Evolutionary conservation across 805 yeast species (phyloP).

Genomic region (Candida tibetensis): DNA sequence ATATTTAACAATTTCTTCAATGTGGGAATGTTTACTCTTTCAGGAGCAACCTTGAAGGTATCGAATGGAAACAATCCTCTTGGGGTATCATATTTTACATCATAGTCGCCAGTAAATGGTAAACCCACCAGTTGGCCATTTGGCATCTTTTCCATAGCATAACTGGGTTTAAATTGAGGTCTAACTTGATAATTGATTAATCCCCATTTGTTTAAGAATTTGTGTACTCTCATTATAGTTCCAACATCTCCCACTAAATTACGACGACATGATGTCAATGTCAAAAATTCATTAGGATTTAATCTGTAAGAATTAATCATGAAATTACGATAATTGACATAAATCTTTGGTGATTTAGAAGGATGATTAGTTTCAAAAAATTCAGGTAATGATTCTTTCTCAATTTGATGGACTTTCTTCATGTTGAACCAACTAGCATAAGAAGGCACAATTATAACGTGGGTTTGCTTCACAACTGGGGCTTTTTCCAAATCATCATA

Average conservation of each 20-base stretch:
- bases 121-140: slow-evolving; percentile 48
- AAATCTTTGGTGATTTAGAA: slow-evolving; percentile 77
- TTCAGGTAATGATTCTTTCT: slow-evolving; percentile 81
- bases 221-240: slow-evolving; percentile 77
- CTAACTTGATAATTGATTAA: slow-evolving; percentile 89
- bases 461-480: slow-evolving; percentile 55
- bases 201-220: slow-evolving; percentile 89
- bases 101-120: slow-evolving; percentile 73
- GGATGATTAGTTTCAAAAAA: slow-evolving; percentile 72
- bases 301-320: slow-evolving; percentile 84
- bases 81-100: slow-evolving; percentile 81
- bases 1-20: slow-evolving; percentile 27
- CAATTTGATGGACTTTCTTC: slow-evolving; percentile 70
- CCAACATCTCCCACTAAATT: slow-evolving; percentile 91
- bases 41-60: slow-evolving; percentile 66
- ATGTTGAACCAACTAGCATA: slow-evolving; percentile 84
- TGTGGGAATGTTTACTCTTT: slow-evolving; percentile 41
- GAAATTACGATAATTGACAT: slow-evolving; percentile 80
- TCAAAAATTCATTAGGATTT: slow-evolving; percentile 85
- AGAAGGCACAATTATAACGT: slow-evolving; percentile 81
- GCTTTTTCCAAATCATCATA: slow-evolving; percentile 6
- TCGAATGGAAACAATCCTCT: slow-evolving; percentile 91
- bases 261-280: slow-evolving; percentile 88
- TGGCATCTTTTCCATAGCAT: slow-evolving; percentile 50
- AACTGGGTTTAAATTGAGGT: slow-evolving; percentile 67